Percentiles rank a stretch among this genome's conserved stretches.
phyloP scores from a whole-genome alignment of 148 eudicot genomes.

The Chenopodium formosanum region DNA sequence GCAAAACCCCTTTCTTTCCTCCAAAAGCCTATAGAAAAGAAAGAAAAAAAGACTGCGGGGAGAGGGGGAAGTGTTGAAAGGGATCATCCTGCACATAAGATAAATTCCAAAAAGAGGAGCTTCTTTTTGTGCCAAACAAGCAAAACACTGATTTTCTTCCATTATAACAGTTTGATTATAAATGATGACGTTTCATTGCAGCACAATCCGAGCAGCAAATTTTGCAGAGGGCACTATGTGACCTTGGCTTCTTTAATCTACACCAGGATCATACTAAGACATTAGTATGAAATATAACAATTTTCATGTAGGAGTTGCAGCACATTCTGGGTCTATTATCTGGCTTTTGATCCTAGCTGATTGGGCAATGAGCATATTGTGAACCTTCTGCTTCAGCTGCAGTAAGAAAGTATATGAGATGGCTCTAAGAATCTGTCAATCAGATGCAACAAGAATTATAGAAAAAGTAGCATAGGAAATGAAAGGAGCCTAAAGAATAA shows the following conservation, averaged over 20 bases:
- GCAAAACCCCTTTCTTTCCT: background rate
- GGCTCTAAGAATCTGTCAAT: background rate
- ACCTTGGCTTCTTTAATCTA: background rate
- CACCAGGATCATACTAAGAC: background rate
- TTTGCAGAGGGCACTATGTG: background rate
- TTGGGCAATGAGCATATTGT: conserved; percentile 61
- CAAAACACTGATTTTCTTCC: background rate
- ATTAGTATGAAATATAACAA: background rate
- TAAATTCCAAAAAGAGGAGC: background rate
- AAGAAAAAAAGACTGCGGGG: background rate
- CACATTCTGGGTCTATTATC: conserved; percentile 29
- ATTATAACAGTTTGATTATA: background rate
- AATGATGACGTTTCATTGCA: no score
- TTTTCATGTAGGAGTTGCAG: conserved; percentile 7
- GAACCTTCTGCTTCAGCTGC: conserved; percentile 77
- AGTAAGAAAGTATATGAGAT: conserved; percentile 11
- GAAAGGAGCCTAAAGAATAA: background rate
- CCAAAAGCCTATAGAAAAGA: background rate
- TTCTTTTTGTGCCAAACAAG: background rate
- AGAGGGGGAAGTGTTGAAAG: background rate
- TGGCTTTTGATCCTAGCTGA: conserved; percentile 46
- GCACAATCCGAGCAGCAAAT: background rate
- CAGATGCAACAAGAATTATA: background rate
- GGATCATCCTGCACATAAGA: background rate
- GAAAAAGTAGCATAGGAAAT: background rate